Evolutionary conservation across 2,329 filamentous ascomycete species (phyloP).

Genomic region (Paraphaeosphaeria minitans): DNA sequence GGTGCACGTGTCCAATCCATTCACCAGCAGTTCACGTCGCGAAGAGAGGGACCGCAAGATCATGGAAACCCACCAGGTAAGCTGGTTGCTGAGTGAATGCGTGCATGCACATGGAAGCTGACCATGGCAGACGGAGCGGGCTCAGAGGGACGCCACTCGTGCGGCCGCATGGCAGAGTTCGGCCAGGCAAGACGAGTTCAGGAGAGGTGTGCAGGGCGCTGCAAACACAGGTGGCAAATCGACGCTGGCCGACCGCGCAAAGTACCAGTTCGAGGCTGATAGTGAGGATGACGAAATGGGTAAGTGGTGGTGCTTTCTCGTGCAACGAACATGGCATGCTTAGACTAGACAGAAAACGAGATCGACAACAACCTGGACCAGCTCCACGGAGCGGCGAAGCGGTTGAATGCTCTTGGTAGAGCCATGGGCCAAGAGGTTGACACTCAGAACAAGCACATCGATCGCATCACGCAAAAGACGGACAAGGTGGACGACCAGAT

Average conservation of each 20-base stretch:
- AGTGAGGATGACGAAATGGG: constrained; percentile 64
- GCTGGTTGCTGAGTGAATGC: too few relatives aligned
- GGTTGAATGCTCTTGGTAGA: constrained; percentile 73
- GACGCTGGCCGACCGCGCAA: constrained; percentile 41
- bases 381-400: constrained; percentile 65
- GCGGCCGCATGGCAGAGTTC: constrained; percentile 53
- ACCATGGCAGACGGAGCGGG: constrained; percentile 52
- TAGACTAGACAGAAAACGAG: constrained; percentile 49
- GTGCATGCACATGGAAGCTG: too few relatives aligned
- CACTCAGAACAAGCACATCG: constrained; percentile 76
- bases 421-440: constrained; percentile 78
- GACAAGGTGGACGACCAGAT: constrained; percentile 79
- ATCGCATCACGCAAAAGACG: constrained; percentile 80
- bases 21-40: constrained; percentile 65
- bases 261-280: constrained; percentile 44
- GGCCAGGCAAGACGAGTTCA: constrained; percentile 31
- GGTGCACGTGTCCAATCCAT: constrained; percentile 61
- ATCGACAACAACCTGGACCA: constrained; percentile 53
- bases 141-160: constrained; percentile 61
- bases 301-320: constrained; percentile 27
- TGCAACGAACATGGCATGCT: background rate
- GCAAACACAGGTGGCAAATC: constrained; percentile 22
- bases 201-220: constrained; percentile 21
- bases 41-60: constrained; percentile 63
- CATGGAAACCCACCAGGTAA: constrained; percentile 60